Percentiles rank a stretch among this genome's conserved stretches.
Conservation (phyloP, 2,329 filamentous ascomycete species). For the Alternaria sp. region DNA sequence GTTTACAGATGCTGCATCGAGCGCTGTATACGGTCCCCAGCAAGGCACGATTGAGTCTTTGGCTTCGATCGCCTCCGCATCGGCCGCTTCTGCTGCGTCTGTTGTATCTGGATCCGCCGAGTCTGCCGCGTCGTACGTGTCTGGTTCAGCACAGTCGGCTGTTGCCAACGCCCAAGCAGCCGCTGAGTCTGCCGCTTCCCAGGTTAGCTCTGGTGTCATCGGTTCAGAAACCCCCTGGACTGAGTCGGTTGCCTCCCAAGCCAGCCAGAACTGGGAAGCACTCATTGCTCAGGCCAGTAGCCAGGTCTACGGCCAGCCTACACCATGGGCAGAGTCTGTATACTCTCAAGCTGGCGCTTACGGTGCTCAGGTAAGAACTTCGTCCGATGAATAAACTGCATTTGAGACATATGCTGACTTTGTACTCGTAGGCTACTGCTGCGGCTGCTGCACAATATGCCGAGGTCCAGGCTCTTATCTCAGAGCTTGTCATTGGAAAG, state of each 20-base stretch:
- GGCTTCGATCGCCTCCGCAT: slow-evolving; percentile 47
- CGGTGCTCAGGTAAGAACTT: slow-evolving; percentile 55
- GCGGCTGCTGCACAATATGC: slow-evolving; percentile 69
- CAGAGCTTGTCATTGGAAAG: slow-evolving; percentile 76
- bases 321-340: slow-evolving; percentile 54
- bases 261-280: slow-evolving; percentile 68
- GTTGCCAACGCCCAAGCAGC: slow-evolving; percentile 57
- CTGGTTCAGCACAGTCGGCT: slow-evolving; percentile 44
- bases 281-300: slow-evolving; percentile 70
- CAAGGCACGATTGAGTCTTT: slow-evolving; percentile 44
- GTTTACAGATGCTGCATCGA: slow-evolving; percentile 74
- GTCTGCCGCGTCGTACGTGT: slow-evolving; percentile 55
- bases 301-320: slow-evolving; percentile 72
- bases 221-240: slow-evolving; percentile 58
- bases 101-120: slow-evolving; percentile 56
- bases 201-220: slow-evolving; percentile 54
- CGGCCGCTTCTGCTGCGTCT: slow-evolving; percentile 50
- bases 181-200: slow-evolving; percentile 54
- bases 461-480: slow-evolving; percentile 73
- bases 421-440: slow-evolving; percentile 57
- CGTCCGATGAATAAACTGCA: neutral
- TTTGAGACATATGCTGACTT: neutral
- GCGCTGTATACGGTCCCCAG: slow-evolving; percentile 64
- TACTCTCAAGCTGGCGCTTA: slow-evolving; percentile 63
- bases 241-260: slow-evolving; percentile 62